A percentile compares a stretch with the other conserved stretches of the same genome.
These are phyloP conservation scores for Gymnopilus dilepis DNA, from an alignment of 768 basidiomycete species.

Conservation along the genomic window DNA sequence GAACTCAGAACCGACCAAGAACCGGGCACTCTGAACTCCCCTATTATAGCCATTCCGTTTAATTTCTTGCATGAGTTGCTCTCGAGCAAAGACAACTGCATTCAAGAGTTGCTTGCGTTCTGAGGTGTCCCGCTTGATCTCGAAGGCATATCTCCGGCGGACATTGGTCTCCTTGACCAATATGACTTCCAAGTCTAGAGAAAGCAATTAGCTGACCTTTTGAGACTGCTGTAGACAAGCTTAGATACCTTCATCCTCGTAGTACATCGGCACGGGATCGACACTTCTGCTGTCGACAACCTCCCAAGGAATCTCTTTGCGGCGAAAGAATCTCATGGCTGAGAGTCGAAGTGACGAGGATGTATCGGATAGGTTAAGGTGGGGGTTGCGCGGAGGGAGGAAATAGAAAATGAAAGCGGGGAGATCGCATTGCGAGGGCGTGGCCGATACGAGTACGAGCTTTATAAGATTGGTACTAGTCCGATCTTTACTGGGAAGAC, in stretches of 20 bases:
- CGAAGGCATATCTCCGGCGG: constrained; percentile 67
- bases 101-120: constrained; percentile 52
- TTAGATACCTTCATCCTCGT: constrained; percentile 64
- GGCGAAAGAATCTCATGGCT: constrained; percentile 50
- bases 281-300: constrained; percentile 72
- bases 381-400: constrained; percentile 5
- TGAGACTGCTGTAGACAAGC: background rate
- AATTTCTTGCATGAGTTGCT: constrained; percentile 64
- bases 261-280: constrained; percentile 67
- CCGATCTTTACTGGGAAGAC: constrained; percentile 15
- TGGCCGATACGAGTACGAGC: constrained; percentile 18
- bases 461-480: constrained; percentile 28
- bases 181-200: constrained; percentile 62
- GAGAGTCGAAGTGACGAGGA: constrained; percentile 10
- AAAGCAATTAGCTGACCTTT: constrained; percentile 7
- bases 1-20: no score
- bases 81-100: constrained; percentile 65
- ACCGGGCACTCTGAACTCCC: no score
- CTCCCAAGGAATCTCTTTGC: constrained; percentile 75
- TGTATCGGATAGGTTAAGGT: constrained; percentile 14
- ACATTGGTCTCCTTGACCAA: constrained; percentile 58
- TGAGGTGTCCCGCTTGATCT: constrained; percentile 50
- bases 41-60: constrained; percentile 57
- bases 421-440: constrained; percentile 28
- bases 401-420: constrained; percentile 19